Conservation (phyloP, 257 asterid genomes). For the Lycium ferocissimum region DNA sequence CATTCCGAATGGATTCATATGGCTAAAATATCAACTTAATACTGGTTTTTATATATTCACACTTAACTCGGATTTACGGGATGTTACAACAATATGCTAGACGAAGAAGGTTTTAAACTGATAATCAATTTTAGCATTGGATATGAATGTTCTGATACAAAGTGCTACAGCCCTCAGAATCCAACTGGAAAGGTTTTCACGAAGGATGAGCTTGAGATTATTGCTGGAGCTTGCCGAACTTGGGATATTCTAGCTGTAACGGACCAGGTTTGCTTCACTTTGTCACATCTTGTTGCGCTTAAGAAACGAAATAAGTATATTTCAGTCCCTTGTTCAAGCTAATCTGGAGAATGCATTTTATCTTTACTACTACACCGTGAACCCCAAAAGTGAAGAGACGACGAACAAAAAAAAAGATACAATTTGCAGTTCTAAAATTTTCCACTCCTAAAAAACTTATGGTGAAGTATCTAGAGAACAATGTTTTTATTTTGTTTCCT, state of each 20-base stretch:
- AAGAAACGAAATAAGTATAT: background rate
- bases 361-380: background rate
- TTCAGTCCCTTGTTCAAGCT: conserved; percentile 6
- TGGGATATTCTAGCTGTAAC: conserved; percentile 82
- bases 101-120: conserved; percentile 20
- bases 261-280: conserved; percentile 71
- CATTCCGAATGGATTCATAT: no score
- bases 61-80: no score
- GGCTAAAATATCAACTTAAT: no score
- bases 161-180: conserved; percentile 85
- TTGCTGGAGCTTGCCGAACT: conserved; percentile 80
- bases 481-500: background rate
- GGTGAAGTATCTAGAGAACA: background rate
- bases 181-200: conserved; percentile 92
- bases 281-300: conserved; percentile 9
- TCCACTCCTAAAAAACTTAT: background rate
- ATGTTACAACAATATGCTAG: no score
- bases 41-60: no score
- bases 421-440: conserved; percentile 5
- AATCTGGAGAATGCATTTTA: background rate
- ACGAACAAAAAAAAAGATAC: background rate
- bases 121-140: background rate
- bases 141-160: conserved; percentile 45
- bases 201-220: conserved; percentile 77
- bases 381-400: background rate